These are phyloP conservation scores for Cryptosporidium parvum DNA, from an alignment of 169 alveolate genomes.

Conservation along the genomic window DNA sequence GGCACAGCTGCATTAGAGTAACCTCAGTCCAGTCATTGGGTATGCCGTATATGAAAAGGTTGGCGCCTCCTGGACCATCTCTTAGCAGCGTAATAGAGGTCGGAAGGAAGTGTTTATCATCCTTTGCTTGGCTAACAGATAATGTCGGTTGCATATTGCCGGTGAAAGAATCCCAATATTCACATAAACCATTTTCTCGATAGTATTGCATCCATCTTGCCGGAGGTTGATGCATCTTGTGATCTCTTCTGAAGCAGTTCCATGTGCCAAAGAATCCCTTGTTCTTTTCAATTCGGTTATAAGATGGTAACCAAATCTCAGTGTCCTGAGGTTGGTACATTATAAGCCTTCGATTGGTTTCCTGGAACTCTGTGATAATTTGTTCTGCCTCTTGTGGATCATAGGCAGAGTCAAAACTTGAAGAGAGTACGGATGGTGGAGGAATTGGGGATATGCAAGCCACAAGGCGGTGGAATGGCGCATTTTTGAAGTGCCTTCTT, in stretches of 20 bases:
- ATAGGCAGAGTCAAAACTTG: conserved; percentile 72
- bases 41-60: conserved; percentile 81
- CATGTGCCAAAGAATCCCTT: conserved; percentile 43
- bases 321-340: conserved; percentile 68
- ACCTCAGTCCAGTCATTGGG: conserved; percentile 83
- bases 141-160: conserved; percentile 73
- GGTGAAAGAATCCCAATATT: conserved; percentile 71
- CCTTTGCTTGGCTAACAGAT: conserved; percentile 47
- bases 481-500: conserved; percentile 79
- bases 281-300: conserved; percentile 53
- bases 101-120: conserved; percentile 76
- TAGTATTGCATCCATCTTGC: conserved; percentile 74
- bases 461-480: conserved; percentile 80
- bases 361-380: conserved; percentile 68
- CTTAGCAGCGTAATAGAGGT: conserved; percentile 82
- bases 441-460: conserved; percentile 81
- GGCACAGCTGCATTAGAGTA: conserved; percentile 80
- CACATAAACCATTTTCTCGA: conserved; percentile 71
- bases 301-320: conserved; percentile 72
- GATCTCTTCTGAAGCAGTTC: conserved; percentile 75
- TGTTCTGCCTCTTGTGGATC: conserved; percentile 73
- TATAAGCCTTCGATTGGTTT: conserved; percentile 48
- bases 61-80: conserved; percentile 86
- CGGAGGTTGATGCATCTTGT: conserved; percentile 57
- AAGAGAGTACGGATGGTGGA: conserved; percentile 76